Evolutionary conservation across 2,329 filamentous ascomycete species (phyloP).

Genomic region (Hypomyces perniciosus): DNA sequence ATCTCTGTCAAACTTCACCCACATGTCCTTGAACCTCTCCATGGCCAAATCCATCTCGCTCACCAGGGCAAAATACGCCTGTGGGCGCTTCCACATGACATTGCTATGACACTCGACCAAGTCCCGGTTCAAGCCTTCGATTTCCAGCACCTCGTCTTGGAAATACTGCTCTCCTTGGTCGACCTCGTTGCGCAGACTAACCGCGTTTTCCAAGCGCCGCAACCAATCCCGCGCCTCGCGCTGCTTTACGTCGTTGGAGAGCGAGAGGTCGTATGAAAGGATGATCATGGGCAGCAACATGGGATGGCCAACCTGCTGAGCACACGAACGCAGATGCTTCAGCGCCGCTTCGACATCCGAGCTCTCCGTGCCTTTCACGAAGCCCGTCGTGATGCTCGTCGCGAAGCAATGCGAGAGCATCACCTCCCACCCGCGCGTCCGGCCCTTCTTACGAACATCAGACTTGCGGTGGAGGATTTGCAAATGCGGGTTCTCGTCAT

Average conservation of each 20-base stretch:
- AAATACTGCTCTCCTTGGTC: conserved; percentile 51
- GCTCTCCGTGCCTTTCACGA: conserved; percentile 54
- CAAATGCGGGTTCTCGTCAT: conserved; percentile 51
- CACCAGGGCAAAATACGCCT: conserved; percentile 52
- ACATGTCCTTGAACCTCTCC: conserved; percentile 34
- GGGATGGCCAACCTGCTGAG: conserved; percentile 48
- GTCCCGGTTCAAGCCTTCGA: conserved; percentile 56
- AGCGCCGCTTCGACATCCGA: conserved; percentile 48
- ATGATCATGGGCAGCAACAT: conserved; percentile 54
- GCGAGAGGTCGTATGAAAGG: conserved; percentile 51
- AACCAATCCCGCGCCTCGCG: conserved; percentile 58
- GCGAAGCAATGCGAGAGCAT: conserved; percentile 54
- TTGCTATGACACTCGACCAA: conserved; percentile 58
- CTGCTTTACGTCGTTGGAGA: conserved; percentile 54
- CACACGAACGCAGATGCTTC: conserved; percentile 44
- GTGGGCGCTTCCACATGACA: conserved; percentile 57
- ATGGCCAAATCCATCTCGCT: conserved; percentile 44
- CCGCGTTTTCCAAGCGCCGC: conserved; percentile 53
- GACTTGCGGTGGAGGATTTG: conserved; percentile 60
- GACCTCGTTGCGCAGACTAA: conserved; percentile 55
- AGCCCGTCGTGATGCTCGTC: conserved; percentile 52
- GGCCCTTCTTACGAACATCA: conserved; percentile 59
- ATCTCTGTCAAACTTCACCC: conserved; percentile 14
- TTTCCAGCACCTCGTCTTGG: conserved; percentile 45
- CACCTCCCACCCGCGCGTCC: conserved; percentile 58